A percentile compares a stretch with the other conserved stretches of the same genome.
These are phyloP conservation scores for Heterobasidion parviporum DNA, from an alignment of 1,284 basidiomycete species.

Conservation along the genomic window DNA sequence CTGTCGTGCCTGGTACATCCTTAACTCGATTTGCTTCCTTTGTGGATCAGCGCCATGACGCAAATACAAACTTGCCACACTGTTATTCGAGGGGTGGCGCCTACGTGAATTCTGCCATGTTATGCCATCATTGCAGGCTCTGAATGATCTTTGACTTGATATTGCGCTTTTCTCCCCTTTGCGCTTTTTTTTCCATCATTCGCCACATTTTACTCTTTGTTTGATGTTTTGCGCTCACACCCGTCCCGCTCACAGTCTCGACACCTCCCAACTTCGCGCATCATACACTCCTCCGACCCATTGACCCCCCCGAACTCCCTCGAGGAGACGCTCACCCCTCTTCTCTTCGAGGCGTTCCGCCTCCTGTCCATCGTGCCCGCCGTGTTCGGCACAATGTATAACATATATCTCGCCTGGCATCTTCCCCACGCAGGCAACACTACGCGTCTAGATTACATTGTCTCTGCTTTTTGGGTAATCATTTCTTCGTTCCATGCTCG, in stretches of 20 bases:
- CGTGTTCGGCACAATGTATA: slow-evolving; percentile 53
- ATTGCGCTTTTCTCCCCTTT: too few relatives aligned
- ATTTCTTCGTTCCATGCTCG: slow-evolving; percentile 4
- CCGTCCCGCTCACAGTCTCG: slow-evolving; percentile 25
- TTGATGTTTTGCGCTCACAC: too few relatives aligned
- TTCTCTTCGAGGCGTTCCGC: slow-evolving; percentile 43
- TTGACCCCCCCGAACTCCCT: slow-evolving; percentile 32
- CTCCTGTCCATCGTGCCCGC: slow-evolving; percentile 68
- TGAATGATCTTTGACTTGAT: too few relatives aligned
- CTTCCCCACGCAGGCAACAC: slow-evolving; percentile 28
- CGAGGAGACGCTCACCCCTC: slow-evolving; percentile 23
- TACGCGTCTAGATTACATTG: slow-evolving; percentile 45
- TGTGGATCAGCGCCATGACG: too few relatives aligned
- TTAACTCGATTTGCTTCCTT: too few relatives aligned
- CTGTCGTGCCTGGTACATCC: too few relatives aligned
- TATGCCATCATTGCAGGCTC: too few relatives aligned
- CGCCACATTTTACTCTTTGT: too few relatives aligned
- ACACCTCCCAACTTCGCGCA: slow-evolving; percentile 55
- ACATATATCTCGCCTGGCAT: slow-evolving; percentile 40
- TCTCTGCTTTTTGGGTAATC: slow-evolving; percentile 63
- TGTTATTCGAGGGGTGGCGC: too few relatives aligned
- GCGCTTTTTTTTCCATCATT: too few relatives aligned
- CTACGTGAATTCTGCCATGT: too few relatives aligned
- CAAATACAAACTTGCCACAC: too few relatives aligned
- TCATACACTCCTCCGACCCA: slow-evolving; percentile 37